Evolutionary conservation across 495 filamentous ascomycete species (phyloP), one percentile per base, ranked within the genome.

Genomic region (Clavariopsis aquatica): DNA sequence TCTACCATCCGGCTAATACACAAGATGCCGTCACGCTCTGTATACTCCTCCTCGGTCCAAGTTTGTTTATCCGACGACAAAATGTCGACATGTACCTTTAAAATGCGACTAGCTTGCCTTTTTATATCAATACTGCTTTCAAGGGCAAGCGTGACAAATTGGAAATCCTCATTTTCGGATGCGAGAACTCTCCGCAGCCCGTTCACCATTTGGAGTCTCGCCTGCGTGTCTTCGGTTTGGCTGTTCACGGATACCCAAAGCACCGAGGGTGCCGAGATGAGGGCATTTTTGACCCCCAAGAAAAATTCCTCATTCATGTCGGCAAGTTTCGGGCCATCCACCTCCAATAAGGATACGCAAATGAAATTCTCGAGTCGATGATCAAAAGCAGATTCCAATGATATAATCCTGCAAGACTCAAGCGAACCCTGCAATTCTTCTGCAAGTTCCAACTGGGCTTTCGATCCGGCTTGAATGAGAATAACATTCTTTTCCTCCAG

Each of bases 11-110:
- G 41, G 7, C 51, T 49, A 17, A 60, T 60, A 20, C 46, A 60
- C 9, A 60, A 31, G 24, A 27, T 6, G 10, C 57, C 57, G 17
- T 60, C 43, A n/a, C 2, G 7, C 24, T 60, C 57, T 1, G 38
- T 45, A 51, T 49, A 60, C 23, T 60, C 57, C 10, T 31, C 26
- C 43, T 60, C 57, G 38, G 38, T 17, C 26, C 29, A 23, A 20
- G 1, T 57, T 20, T 31, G n/a, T 17, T 6, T 10, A 45, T 20
- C 5, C 36, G 22, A 23, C 22, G n/a, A 15, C 3, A 57, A 2
- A 3, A 23, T 57, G 15, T 41, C 26, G 23, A 43, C 5, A 28
- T 57, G 31, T 13, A 57, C n/a, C 22, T 57, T 20, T 8, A 41
- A 19, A 23, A 57, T 57, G 7, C 51, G 51, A 29, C 19, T n/a